Conservation (phyloP, 192 early-diverging fungal species). For the Rhizophagus sp. region DNA sequence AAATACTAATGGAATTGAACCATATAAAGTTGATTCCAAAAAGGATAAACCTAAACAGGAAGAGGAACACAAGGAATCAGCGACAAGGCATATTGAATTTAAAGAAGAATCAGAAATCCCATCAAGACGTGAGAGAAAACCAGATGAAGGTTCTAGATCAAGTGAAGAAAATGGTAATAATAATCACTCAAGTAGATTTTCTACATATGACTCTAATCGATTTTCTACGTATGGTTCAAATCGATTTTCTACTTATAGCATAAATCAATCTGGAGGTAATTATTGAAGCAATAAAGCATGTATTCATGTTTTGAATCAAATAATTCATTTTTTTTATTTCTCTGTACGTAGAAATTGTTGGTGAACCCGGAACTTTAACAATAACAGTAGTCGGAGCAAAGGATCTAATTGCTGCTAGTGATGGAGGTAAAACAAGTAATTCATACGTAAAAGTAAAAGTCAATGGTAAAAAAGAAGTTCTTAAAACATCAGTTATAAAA, state of each 20-base stretch:
- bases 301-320: background rate
- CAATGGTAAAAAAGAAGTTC: conserved; percentile 55
- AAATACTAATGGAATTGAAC: background rate
- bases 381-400: conserved; percentile 49
- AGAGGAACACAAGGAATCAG: background rate
- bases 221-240: background rate
- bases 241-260: no score
- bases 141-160: background rate
- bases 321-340: background rate
- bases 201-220: no score
- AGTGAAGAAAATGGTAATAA: background rate
- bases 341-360: conserved; percentile 24
- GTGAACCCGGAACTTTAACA: conserved; percentile 40
- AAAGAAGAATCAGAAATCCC: background rate
- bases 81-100: background rate
- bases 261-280: background rate
- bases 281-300: background rate
- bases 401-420: conserved; percentile 48
- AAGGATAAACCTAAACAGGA: background rate
- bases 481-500: conserved; percentile 71
- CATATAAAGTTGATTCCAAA: background rate
- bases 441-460: conserved; percentile 66
- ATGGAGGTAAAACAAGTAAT: conserved; percentile 58
- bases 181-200: no score
- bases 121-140: background rate